Evolutionary conservation across 257 asterid species (phyloP).

Genomic region (Primulina huaijiensis): DNA sequence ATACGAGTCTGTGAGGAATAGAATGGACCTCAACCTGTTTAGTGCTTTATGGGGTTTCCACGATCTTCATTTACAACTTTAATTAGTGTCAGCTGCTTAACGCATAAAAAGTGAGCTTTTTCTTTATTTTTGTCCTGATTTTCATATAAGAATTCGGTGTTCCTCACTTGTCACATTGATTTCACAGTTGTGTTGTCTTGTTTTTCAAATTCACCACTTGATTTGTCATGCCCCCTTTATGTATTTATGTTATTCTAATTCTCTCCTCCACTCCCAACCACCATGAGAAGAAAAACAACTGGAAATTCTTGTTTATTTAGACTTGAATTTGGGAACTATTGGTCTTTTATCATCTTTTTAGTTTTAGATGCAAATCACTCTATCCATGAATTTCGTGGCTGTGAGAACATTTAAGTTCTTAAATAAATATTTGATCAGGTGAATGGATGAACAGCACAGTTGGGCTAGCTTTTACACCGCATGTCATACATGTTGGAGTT

Average conservation of each 20-base stretch:
- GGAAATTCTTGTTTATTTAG: constrained; percentile 17
- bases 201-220: constrained; percentile 5
- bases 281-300: background rate
- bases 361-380: background rate
- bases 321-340: constrained; percentile 1
- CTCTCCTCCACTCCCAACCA: background rate
- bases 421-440: constrained; percentile 40
- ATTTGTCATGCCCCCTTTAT: background rate
- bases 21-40: background rate
- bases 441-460: constrained; percentile 99
- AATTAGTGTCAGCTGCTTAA: background rate
- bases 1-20: background rate
- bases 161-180: background rate
- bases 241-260: background rate
- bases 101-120: background rate
- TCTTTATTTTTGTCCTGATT: background rate
- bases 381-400: background rate
- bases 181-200: background rate
- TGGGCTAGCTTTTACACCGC: constrained; percentile 94
- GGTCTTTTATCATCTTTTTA: background rate
- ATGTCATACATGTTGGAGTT: constrained; percentile 56
- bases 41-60: background rate
- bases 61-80: background rate
- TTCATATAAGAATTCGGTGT: background rate
- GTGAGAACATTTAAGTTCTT: constrained; percentile 10